Evolutionary conservation across 352 stramenopile species (phyloP).

Genomic region (Pythium inflatum): DNA sequence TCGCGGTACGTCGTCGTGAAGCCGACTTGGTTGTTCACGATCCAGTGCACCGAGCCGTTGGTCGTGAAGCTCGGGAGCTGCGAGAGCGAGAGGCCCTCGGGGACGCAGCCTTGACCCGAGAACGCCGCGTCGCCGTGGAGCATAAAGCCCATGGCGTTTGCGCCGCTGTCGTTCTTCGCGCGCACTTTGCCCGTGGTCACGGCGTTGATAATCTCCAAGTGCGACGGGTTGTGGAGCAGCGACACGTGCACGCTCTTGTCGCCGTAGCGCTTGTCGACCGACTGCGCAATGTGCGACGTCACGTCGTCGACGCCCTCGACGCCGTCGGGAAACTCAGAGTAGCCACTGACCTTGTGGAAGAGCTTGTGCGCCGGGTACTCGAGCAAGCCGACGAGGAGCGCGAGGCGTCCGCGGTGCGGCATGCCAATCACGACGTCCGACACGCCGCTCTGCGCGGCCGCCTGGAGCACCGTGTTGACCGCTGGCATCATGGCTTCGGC

Average conservation of each 20-base stretch:
- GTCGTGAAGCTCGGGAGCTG: slow-evolving; percentile 95
- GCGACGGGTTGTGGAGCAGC: slow-evolving; percentile 98
- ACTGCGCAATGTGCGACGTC: slow-evolving; percentile 65
- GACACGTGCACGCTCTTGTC: slow-evolving; percentile 68
- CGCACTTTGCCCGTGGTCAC: slow-evolving; percentile 96
- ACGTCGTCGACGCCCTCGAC: slow-evolving; percentile 88
- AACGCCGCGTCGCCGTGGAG: slow-evolving; percentile 98
- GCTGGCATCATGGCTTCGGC: slow-evolving; percentile 96
- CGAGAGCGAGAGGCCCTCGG: slow-evolving; percentile 84
- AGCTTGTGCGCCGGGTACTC: slow-evolving; percentile 96
- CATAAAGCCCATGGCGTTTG: slow-evolving; percentile 96
- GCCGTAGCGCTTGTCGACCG: slow-evolving; percentile 70
- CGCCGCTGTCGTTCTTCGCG: slow-evolving; percentile 73
- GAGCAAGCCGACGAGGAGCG: slow-evolving; percentile 98
- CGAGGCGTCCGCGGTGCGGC: slow-evolving; percentile 97
- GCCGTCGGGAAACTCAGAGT: slow-evolving; percentile 87
- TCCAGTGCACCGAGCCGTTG: slow-evolving; percentile 98
- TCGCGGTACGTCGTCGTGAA: slow-evolving; percentile 99
- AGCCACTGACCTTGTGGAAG: slow-evolving; percentile 78
- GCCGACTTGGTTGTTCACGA: slow-evolving; percentile 99
- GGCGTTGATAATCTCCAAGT: slow-evolving; percentile 98
- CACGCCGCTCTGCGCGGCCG: slow-evolving; percentile 94
- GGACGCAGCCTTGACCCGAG: slow-evolving; percentile 82
- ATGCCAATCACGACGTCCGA: slow-evolving; percentile 99
- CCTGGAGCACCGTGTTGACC: slow-evolving; percentile 95